Evolutionary conservation across 1,139 yeast genomes (phyloP).

Genomic region (Blastobotrys buckinghamii): DNA sequence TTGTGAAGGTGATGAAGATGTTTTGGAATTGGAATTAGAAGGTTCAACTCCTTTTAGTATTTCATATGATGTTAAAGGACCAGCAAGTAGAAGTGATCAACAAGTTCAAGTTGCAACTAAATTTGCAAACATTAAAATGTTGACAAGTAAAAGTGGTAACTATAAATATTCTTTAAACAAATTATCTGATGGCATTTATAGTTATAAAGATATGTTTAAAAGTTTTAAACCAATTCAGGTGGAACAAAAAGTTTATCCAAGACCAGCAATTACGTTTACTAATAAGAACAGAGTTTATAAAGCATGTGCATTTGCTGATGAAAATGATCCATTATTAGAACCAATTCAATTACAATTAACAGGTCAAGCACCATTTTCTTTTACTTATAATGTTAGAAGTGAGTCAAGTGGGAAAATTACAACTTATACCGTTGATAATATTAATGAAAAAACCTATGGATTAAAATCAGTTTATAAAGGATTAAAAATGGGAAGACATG

Average conservation of each 20-base stretch:
- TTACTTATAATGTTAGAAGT: constrained; percentile 50
- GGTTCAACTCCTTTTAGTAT: constrained; percentile 69
- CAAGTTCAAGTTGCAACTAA: constrained; percentile 48
- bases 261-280: constrained; percentile 54
- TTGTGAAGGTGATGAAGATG: constrained; percentile 46
- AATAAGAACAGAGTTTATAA: constrained; percentile 42
- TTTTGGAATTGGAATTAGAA: constrained; percentile 43
- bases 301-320: constrained; percentile 43
- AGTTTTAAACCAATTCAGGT: constrained; percentile 38
- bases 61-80: constrained; percentile 58
- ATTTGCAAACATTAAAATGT: constrained; percentile 42
- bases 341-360: constrained; percentile 49
- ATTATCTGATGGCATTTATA: constrained; percentile 61
- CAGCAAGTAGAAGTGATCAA: constrained; percentile 43
- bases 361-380: constrained; percentile 62
- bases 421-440: constrained; percentile 33
- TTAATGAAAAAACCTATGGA: constrained; percentile 32
- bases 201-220: constrained; percentile 33
- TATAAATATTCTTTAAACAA: constrained; percentile 58
- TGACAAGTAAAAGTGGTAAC: constrained; percentile 42
- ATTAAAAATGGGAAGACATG: constrained; percentile 49
- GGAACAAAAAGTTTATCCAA: constrained; percentile 52
- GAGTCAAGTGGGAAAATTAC: constrained; percentile 47
- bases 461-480: constrained; percentile 39
- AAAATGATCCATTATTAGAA: constrained; percentile 33